Base-by-base conservation (phyloP, 2,329 filamentous ascomycete species). In the Stemphylium vesicarium region DNA sequence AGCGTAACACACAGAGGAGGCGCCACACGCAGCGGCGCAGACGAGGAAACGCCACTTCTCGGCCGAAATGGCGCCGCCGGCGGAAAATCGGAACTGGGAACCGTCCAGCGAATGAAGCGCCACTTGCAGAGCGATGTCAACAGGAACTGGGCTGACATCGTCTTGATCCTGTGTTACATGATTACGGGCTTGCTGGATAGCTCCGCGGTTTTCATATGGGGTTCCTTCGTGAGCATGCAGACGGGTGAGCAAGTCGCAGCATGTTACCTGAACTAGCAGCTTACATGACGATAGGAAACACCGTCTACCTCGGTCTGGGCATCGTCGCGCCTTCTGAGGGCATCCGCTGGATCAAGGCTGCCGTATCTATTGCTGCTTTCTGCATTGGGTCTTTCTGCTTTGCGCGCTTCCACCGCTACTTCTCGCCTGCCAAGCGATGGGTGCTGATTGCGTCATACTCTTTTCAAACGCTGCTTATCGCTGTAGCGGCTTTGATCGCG, bases 211-310 rank as follows among this genome's bases (percentile, higher is more conserved):
- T 88, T 87, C 53, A 88, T 89, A 37, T 93, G 89, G 87, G 88
- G 89, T 11, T 88, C 88, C 2, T 94, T 94, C 65, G 89, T 92
- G 36, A 90, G 87, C 65, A 93, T 93, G 90, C 90, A 93, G 70
- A 93, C 90, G 29, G 89, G 89, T 85, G 67, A 60, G 79, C 75
- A 41, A 60, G 41, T 31, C 1, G 16, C 15, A 13, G 9, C 18
- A 40, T 29, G 18, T 50, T 33, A 29, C 26, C n/a, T 4, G 32
- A 31, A 20, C 38, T 2, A 20, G 22, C 37, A 16, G 58, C 59
- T 72, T 24, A 72, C 54, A 29, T 35, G 16, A 4, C 12, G n/a
- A 26, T 33, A 76, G 74, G 88, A 53, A 94, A 94, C 74, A 92
- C 90, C 4, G 85, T 94, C 42, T 94, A 92, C 71, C 80, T 92